phyloP scores from a whole-genome alignment of 495 filamentous ascomycete genomes.

The Chaetomium tenue region DNA sequence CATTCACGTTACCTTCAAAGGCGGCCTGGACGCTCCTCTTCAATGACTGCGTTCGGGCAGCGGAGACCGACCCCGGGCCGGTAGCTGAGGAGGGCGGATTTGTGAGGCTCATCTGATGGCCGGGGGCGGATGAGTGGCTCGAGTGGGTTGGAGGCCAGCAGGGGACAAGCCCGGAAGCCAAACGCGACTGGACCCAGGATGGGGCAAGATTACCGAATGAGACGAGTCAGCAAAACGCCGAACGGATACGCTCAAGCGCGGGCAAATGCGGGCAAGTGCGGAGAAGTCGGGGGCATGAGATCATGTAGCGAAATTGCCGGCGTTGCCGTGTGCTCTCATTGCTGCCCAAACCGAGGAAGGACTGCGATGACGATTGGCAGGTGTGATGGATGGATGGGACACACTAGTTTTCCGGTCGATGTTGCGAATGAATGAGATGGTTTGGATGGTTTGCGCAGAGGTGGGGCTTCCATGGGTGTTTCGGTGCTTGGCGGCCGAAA shows the following conservation, averaged over 20 bases:
- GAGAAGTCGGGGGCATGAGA: slow-evolving; percentile 5
- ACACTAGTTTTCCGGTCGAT: neutral
- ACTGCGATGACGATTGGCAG: neutral
- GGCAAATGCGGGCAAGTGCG: slow-evolving; percentile 2
- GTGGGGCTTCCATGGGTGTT: neutral
- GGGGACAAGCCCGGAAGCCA: neutral
- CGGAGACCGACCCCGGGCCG: slow-evolving; percentile 44
- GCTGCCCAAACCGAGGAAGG: neutral
- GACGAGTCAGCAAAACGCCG: slow-evolving; percentile 14
- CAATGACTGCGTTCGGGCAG: slow-evolving; percentile 53
- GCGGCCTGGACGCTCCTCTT: slow-evolving; percentile 73
- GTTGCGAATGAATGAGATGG: neutral
- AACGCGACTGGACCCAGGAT: neutral
- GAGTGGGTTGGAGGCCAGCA: neutral
- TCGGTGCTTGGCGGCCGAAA: neutral
- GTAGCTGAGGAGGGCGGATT: slow-evolving; percentile 47
- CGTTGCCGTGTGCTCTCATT: slow-evolving; percentile 6
- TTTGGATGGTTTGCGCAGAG: neutral
- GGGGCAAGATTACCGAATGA: slow-evolving; percentile 18
- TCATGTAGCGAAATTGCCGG: slow-evolving; percentile 17
- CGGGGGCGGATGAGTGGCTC: too few species aligned
- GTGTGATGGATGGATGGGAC: neutral
- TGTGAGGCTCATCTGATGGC: slow-evolving; percentile 43
- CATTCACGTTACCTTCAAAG: slow-evolving; percentile 66
- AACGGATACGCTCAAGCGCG: neutral